phyloP scores from a whole-genome alignment of 805 yeast genomes.

The Priceomyces castillae region DNA sequence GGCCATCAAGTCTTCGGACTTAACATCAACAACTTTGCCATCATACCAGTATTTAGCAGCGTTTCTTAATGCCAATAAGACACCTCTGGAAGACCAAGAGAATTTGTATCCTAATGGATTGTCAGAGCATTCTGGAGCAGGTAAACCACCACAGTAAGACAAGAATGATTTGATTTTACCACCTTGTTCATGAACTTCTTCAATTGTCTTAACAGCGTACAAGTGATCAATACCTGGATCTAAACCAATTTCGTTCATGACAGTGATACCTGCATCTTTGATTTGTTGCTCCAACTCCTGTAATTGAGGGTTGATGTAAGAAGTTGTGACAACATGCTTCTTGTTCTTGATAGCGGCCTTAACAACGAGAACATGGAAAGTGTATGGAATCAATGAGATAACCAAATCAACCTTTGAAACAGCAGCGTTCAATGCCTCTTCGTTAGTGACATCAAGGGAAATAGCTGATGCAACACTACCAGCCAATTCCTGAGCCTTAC shows the following conservation, averaged over 20 bases:
- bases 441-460: constrained; percentile 84
- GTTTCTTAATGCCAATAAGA: constrained; percentile 91
- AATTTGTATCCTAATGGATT: constrained; percentile 98
- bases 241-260: constrained; percentile 97
- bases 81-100: constrained; percentile 99
- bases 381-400: constrained; percentile 95
- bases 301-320: constrained; percentile 93
- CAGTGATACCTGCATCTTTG: constrained; percentile 92
- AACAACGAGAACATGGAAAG: constrained; percentile 88
- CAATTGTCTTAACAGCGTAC: constrained; percentile 97
- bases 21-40: constrained; percentile 75
- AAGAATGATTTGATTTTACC: constrained; percentile 94
- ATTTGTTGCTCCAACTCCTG: constrained; percentile 81
- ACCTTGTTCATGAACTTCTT: constrained; percentile 86
- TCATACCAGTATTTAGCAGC: constrained; percentile 85
- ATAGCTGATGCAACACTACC: constrained; percentile 77
- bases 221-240: constrained; percentile 99
- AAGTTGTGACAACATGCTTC: constrained; percentile 87
- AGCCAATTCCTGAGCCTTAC: constrained; percentile 84
- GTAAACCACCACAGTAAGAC: constrained; percentile 98
- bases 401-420: constrained; percentile 80
- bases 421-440: constrained; percentile 70
- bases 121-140: constrained; percentile 96
- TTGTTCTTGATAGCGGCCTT: constrained; percentile 88
- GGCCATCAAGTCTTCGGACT: constrained; percentile 91